These are phyloP conservation scores for Larix sibirica DNA, from an alignment of 83 land plant genomes.

Conservation along the genomic window DNA sequence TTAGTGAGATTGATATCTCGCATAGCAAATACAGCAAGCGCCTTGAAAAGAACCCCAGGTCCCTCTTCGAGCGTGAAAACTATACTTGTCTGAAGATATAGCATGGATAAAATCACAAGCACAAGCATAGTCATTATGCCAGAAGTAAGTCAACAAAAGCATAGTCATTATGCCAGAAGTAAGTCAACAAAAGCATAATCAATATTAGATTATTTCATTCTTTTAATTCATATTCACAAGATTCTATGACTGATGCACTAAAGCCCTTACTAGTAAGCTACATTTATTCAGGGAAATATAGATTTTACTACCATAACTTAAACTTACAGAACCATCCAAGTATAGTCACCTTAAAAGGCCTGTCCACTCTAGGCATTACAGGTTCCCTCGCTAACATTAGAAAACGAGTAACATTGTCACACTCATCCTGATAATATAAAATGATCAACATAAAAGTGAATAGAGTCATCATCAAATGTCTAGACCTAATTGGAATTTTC, in stretches of 20 bases:
- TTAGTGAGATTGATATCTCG: conserved; percentile 82
- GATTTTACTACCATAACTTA: neutral
- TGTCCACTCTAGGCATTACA: conserved; percentile 72
- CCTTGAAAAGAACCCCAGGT: conserved; percentile 87
- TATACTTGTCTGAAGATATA: conserved; percentile 72
- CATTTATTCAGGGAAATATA: neutral
- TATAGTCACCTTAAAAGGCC: conserved; percentile 70
- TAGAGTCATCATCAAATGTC: neutral
- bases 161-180: neutral
- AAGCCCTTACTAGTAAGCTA: neutral
- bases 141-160: neutral
- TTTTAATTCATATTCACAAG: neutral
- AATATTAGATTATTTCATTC: too few species aligned
- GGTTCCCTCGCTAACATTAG: conserved; percentile 92
- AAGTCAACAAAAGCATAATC: neutral
- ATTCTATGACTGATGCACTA: neutral
- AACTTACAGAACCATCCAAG: neutral
- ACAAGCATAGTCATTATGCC: neutral
- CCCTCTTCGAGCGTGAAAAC: conserved; percentile 93
- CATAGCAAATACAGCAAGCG: conserved; percentile 79
- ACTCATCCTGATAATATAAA: conserved; percentile 61
- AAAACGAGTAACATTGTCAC: conserved; percentile 84
- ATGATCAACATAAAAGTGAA: conserved; percentile 2
- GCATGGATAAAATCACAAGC: neutral
- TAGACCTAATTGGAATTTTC: neutral